phyloP scores from a whole-genome alignment of 495 filamentous ascomycete genomes.

The Xylaria acuta region DNA sequence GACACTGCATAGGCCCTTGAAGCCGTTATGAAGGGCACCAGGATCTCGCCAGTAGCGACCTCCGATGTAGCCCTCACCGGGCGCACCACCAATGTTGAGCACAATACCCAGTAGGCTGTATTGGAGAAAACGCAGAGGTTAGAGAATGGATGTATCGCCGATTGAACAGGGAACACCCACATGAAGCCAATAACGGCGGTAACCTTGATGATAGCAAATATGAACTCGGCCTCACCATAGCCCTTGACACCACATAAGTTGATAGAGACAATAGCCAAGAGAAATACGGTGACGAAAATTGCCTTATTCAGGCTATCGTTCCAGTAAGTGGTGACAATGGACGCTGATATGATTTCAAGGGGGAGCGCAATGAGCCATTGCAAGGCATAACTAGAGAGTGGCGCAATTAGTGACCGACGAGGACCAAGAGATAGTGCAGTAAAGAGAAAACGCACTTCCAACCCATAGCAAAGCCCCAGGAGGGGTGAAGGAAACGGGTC shows the following conservation, averaged over 20 bases:
- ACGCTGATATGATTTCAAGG: constrained; percentile 88
- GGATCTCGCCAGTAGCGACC: constrained; percentile 82
- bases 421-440: background rate
- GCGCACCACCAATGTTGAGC: constrained; percentile 79
- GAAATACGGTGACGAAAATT: constrained; percentile 87
- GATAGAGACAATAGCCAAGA: constrained; percentile 73
- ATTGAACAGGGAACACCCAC: constrained; percentile 52
- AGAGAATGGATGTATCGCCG: background rate
- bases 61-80: constrained; percentile 79
- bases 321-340: constrained; percentile 91
- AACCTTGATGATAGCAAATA: constrained; percentile 87
- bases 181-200: constrained; percentile 87
- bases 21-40: constrained; percentile 89
- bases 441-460: constrained; percentile 71
- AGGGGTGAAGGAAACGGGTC: constrained; percentile 89
- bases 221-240: constrained; percentile 91
- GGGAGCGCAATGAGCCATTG: constrained; percentile 93
- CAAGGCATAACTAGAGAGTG: constrained; percentile 71
- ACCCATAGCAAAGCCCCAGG: constrained; percentile 98
- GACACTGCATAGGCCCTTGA: constrained; percentile 92
- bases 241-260: constrained; percentile 87
- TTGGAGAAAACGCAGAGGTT: background rate
- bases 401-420: constrained; percentile 8
- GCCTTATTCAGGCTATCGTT: constrained; percentile 67
- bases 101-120: constrained; percentile 76